Evolutionary conservation across 192 early-diverging fungal species (phyloP), one percentile per base, ranked within the genome.

Genomic region (Dissophora globulifera): DNA sequence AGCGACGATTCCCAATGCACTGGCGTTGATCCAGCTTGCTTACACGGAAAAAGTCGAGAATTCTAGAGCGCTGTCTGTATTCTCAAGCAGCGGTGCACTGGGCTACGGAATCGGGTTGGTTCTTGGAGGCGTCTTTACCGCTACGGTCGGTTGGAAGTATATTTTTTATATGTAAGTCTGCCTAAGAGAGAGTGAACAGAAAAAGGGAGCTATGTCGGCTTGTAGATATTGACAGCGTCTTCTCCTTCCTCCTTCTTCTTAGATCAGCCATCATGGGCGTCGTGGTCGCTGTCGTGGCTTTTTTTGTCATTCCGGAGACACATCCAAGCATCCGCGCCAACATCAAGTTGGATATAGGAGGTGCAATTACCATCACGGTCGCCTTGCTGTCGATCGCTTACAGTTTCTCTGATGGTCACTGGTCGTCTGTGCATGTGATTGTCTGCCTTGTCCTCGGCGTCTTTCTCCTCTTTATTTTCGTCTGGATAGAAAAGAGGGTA

Each of bases 81-180:
- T 76, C 23, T 76, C 71, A 5, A 76, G 71, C 51, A 76, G 71
- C 25, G 71, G 71, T 19, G 71, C 71, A 25, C 43, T 76, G 13
- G 71, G 79, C 11, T 81, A 58, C 32, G 66, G 66, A 22, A 60
- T 81, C 23, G 79, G 79, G 12, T 50, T 81, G 12, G 62, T 81
- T 46, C 43, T 81, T 1, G 79, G 79, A 27, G 79, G 79, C 26
- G 71, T 81, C 20, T 65, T 81, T 33, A 66, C 71, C 3, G 69
- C 60, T 5, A 81, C 79, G 15, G 67, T 76, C 35, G 79, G 79
- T 11, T 81, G 79, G 79, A 59, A 75, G 55, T 81, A 75, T 26
- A 81, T 81, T 33, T 81, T 81, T 30, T 81, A 76, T 49, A 81
- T 81, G 72, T 67, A 64, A 58, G 58, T 29, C 5, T 27, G 4